Base-by-base conservation (phyloP, 2,329 filamentous ascomycete genomes). In the Ceratocystis eucalypticola region DNA sequence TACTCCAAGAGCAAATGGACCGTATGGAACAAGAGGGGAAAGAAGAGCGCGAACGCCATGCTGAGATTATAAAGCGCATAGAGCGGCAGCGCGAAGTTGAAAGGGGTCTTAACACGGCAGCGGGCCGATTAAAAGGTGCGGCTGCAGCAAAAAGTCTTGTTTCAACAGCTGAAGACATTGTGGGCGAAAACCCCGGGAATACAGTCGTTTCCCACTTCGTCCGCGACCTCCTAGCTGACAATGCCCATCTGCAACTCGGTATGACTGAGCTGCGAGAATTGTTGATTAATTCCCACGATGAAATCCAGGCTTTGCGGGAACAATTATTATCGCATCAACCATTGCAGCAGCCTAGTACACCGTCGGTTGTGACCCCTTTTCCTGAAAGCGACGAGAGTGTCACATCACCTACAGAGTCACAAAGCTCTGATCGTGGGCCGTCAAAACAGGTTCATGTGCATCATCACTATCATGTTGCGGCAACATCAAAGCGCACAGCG, bases 181-280 rank as follows among this genome's bases (percentile, higher is more conserved):
- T 37, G 8, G 65, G 64, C 66, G 81, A 83, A 8, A 66, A 66
- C 25, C 37, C 37, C 15, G 37, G 33, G 44, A 61, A 57, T 22
- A 65, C 80, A 67, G 90, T 96, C 46, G 90, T 97, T n/a, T 92
- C 90, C 22, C 90, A 95, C 73, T 97, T 99, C 71, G 94, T 99
- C 66, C 91, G 92, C 70, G 94, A 97, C 74, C 89, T 99, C 66
- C 79, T 99, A 20, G 88, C 96, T 72, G 94, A 99, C 74, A 99
- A 99, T 73, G 91, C 92, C 8, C 96, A 91, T 71, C 78, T 99
- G 57, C 94, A 99, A 74, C 82, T 94, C 69, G 91, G 91, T 17
- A 95, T 97, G 68, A 84, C 92, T 64, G 94, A 99, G 77, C 78
- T 99, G 61, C 83, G 92, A 20, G 92, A 96, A 73, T 87, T 99